Conservation (phyloP, 2,329 filamentous ascomycete species). For the Penicillium hesseltinei region DNA sequence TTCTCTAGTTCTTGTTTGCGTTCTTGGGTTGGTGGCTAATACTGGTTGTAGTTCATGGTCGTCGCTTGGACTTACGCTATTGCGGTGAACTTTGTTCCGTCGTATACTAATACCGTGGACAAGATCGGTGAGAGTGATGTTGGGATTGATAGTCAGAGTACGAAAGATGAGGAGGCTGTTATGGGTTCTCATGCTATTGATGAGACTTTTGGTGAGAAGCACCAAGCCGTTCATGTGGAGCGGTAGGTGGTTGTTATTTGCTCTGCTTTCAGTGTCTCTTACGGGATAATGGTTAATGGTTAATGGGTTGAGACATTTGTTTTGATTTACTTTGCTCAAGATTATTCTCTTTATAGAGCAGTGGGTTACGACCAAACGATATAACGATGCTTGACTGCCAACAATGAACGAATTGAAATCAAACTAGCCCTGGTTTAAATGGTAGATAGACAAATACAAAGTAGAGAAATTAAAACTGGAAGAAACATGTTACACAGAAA, state of each 20-base stretch:
- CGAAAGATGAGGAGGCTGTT: constrained; percentile 29
- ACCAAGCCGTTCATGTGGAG: constrained; percentile 11
- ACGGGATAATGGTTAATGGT: not conserved
- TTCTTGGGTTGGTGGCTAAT: constrained; percentile 19
- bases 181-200: constrained; percentile 23
- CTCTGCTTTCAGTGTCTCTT: not conserved
- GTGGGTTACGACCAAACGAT: not conserved
- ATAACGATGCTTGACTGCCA: not conserved
- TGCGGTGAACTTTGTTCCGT: constrained; percentile 65
- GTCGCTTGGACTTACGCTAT: constrained; percentile 57
- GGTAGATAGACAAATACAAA: not conserved
- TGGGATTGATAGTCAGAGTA: constrained; percentile 34
- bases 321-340: not conserved
- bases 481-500: too few species aligned
- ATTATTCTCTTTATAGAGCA: not conserved
- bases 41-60: constrained; percentile 50
- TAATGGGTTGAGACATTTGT: not conserved
- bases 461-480: too few species aligned
- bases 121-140: constrained; percentile 49
- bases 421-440: too few species aligned
- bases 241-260: constrained; percentile 1
- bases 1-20: constrained; percentile 24
- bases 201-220: constrained; percentile 23
- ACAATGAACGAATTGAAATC: not conserved
- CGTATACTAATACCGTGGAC: constrained; percentile 64